phyloP scores from a whole-genome alignment of 2,329 filamentous ascomycete genomes.

The Pestalotiopsis sp. region DNA sequence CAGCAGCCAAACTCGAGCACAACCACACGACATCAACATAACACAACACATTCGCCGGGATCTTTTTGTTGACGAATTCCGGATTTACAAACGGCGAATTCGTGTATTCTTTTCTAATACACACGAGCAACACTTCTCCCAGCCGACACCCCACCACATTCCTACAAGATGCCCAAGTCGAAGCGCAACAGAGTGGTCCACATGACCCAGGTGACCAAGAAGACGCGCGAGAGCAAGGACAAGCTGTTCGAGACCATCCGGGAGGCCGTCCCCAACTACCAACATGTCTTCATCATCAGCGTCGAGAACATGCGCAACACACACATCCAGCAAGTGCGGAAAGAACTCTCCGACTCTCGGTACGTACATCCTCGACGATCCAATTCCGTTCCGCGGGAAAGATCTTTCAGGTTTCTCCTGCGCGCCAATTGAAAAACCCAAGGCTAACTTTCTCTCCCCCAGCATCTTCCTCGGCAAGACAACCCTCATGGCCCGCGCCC shows the following conservation, averaged over 20 bases:
- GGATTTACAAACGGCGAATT: not conserved
- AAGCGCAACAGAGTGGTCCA: slow-evolving; percentile 90
- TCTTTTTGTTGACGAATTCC: too few relatives aligned
- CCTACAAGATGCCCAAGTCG: slow-evolving; percentile 83
- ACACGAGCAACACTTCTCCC: not conserved
- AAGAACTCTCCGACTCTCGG: slow-evolving; percentile 83
- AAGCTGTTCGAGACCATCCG: slow-evolving; percentile 88
- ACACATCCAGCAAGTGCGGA: slow-evolving; percentile 87
- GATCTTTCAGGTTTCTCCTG: not conserved
- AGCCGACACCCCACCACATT: not conserved
- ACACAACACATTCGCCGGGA: not conserved
- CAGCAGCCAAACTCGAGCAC: not conserved
- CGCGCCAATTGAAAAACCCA: not conserved
- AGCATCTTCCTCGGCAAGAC: slow-evolving; percentile 99
- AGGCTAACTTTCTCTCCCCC: slow-evolving; percentile 22
- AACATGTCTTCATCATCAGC: slow-evolving; percentile 90
- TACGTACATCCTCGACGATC: slow-evolving; percentile 36
- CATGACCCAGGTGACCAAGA: slow-evolving; percentile 90
- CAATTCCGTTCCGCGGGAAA: not conserved
- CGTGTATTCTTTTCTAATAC: not conserved
- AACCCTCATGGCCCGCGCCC: slow-evolving; percentile 96
- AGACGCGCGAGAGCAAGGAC: slow-evolving; percentile 88
- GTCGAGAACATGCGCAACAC: slow-evolving; percentile 99
- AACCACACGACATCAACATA: not conserved
- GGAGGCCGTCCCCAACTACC: slow-evolving; percentile 80